These are phyloP conservation scores for Ogataea chonburiensis DNA, from an alignment of 805 yeast species.

Conservation along the genomic window DNA sequence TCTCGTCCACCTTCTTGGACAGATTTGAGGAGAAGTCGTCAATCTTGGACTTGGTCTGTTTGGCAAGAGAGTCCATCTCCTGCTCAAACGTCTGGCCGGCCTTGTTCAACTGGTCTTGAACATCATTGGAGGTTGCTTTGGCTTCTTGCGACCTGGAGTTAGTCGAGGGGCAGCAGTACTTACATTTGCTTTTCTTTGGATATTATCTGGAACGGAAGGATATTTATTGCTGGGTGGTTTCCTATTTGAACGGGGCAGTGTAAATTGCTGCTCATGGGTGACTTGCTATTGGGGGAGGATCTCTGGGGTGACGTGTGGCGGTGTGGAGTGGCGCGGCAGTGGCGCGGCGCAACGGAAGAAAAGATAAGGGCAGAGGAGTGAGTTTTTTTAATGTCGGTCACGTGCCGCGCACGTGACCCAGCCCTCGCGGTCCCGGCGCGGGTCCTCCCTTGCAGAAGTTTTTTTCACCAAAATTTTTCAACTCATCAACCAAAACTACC, in stretches of 20 bases:
- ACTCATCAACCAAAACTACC: constrained; percentile 4
- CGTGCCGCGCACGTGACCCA: constrained; percentile 2
- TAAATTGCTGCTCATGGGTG: constrained; percentile 11
- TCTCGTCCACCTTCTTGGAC: constrained; percentile 21
- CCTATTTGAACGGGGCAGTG: constrained; percentile 9
- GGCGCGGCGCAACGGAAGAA: not conserved
- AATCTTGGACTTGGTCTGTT: constrained; percentile 18
- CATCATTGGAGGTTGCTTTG: constrained; percentile 17
- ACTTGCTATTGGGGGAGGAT: constrained; percentile 11
- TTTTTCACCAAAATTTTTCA: constrained; percentile 13
- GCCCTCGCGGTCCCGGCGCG: too few species aligned
- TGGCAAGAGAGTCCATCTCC: constrained; percentile 18
- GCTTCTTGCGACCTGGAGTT: constrained; percentile 16
- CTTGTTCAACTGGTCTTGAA: constrained; percentile 14
- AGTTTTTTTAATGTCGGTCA: constrained; percentile 1
- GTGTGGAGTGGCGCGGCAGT: not conserved
- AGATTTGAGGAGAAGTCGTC: constrained; percentile 17
- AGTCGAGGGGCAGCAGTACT: constrained; percentile 3
- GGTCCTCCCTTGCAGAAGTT: too few species aligned
- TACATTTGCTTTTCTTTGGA: constrained; percentile 7
- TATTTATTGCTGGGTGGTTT: constrained; percentile 9
- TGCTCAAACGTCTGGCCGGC: constrained; percentile 16
- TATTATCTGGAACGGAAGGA: constrained; percentile 4
- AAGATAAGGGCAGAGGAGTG: not conserved
- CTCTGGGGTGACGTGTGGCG: constrained; percentile 4